Percentiles rank a stretch among this genome's conserved stretches.
Evolutionary conservation across 768 basidiomycete species (phyloP).

Genomic region (Butyriboletus loyo): DNA sequence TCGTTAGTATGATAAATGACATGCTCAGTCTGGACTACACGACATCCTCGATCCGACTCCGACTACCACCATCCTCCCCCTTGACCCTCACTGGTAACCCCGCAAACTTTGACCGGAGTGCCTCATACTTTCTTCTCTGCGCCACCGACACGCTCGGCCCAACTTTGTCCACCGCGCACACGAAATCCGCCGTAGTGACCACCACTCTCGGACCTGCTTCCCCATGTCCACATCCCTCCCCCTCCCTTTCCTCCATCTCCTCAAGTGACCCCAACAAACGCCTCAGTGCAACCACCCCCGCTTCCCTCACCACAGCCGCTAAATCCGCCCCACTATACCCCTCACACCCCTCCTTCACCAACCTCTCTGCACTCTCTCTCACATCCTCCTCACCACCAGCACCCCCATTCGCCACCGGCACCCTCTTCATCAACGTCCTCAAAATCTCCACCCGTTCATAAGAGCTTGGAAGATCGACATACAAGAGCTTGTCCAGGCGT

Average conservation of each 20-base stretch:
- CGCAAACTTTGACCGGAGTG: background rate
- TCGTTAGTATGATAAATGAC: no score
- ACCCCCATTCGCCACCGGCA: constrained; percentile 49
- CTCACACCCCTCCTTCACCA: constrained; percentile 65
- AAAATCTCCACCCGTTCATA: constrained; percentile 82
- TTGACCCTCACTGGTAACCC: background rate
- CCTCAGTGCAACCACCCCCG: constrained; percentile 80
- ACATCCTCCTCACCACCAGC: constrained; percentile 5
- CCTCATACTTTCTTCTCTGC: background rate
- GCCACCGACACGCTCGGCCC: no score
- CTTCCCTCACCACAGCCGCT: constrained; percentile 83
- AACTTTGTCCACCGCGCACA: background rate
- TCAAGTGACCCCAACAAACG: constrained; percentile 67
- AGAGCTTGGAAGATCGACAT: constrained; percentile 79
- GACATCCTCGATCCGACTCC: background rate
- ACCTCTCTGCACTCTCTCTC: constrained; percentile 32
- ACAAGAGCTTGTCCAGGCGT: constrained; percentile 88
- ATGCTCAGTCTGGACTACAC: background rate
- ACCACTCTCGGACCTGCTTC: background rate
- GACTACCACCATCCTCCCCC: background rate
- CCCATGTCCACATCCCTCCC: background rate
- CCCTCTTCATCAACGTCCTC: constrained; percentile 65
- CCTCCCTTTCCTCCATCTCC: constrained; percentile 43
- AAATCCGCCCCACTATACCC: constrained; percentile 93
- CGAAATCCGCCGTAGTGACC: background rate